Conservation (phyloP, 192 early-diverging fungal species). For the Diversispora epigaea region DNA sequence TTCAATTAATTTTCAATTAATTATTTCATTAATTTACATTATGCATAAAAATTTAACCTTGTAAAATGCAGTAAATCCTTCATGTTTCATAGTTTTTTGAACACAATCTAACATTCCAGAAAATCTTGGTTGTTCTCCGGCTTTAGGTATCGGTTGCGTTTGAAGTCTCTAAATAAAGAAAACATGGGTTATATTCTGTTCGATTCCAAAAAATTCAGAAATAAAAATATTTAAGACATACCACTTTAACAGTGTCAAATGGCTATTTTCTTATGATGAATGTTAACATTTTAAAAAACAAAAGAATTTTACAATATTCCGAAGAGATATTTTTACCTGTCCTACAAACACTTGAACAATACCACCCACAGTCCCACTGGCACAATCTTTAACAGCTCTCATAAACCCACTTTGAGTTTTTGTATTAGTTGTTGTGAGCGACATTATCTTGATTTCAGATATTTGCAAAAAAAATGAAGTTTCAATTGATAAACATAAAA, state of each 20-base stretch:
- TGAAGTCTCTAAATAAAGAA: conserved; percentile 69
- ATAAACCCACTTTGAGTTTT: conserved; percentile 40
- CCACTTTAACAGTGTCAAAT: conserved; percentile 81
- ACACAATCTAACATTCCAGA: conserved; percentile 85
- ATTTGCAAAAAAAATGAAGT: too few species aligned
- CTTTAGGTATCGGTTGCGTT: conserved; percentile 74
- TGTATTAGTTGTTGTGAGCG: too few species aligned
- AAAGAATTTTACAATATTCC: not conserved
- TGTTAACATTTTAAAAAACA: not conserved
- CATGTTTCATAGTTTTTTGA: conserved; percentile 69
- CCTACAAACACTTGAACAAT: conserved; percentile 77
- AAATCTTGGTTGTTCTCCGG: conserved; percentile 66
- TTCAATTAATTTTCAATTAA: not conserved
- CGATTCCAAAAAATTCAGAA: not conserved
- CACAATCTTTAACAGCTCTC: conserved; percentile 72
- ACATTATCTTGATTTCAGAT: too few species aligned
- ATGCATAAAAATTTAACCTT: conserved; percentile 52
- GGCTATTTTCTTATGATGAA: conserved; percentile 46
- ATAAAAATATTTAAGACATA: conserved; percentile 36
- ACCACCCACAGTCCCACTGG: conserved; percentile 73
- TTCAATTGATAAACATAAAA: too few species aligned
- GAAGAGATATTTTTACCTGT: conserved; percentile 43
- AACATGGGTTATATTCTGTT: not conserved
- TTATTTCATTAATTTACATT: not conserved
- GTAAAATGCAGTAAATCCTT: conserved; percentile 85